phyloP scores from a whole-genome alignment of 164 flowering plant species.

The Houttuynia cordata region DNA sequence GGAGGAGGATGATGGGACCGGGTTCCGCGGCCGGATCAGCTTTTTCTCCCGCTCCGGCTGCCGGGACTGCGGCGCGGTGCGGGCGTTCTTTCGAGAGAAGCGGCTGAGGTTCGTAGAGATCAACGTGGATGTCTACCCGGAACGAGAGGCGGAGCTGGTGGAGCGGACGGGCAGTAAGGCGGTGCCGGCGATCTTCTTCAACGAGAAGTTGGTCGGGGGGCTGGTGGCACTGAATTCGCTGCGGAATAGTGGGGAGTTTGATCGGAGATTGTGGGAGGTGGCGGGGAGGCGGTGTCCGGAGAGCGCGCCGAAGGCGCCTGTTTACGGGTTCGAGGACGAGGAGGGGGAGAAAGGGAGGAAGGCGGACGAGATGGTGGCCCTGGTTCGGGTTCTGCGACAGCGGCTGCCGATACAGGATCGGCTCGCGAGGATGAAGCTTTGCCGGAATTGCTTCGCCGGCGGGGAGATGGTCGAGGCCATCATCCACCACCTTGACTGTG shows the following conservation, averaged over 20 bases:
- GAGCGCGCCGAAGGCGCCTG: constrained; percentile 55
- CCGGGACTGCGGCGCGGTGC: constrained; percentile 69
- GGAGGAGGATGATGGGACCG: constrained; percentile 3
- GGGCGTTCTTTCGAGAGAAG: constrained; percentile 47
- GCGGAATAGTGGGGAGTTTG: constrained; percentile 66
- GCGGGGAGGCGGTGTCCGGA: constrained; percentile 40
- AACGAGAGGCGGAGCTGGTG: constrained; percentile 57
- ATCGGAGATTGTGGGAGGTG: constrained; percentile 46
- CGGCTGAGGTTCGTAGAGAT: constrained; percentile 63
- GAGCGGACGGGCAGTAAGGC: constrained; percentile 42
- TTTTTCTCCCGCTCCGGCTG: constrained; percentile 86
- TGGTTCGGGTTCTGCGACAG: constrained; percentile 60
- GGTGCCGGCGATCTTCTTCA: constrained; percentile 85
- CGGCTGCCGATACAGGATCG: constrained; percentile 78
- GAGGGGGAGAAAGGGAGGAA: constrained; percentile 19
- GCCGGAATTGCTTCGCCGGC: constrained; percentile 74
- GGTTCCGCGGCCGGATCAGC: constrained; percentile 50
- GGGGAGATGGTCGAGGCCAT: constrained; percentile 57
- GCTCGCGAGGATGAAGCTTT: constrained; percentile 67
- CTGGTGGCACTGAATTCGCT: constrained; percentile 73
- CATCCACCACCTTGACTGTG: constrained; percentile 52
- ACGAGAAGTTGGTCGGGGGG: constrained; percentile 74
- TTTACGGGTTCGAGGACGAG: constrained; percentile 72
- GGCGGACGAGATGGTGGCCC: constrained; percentile 40
- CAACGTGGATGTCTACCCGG: constrained; percentile 76